These are phyloP conservation scores for Kodamaea kaohsiungensis DNA, from an alignment of 805 yeast species.

Conservation along the genomic window DNA sequence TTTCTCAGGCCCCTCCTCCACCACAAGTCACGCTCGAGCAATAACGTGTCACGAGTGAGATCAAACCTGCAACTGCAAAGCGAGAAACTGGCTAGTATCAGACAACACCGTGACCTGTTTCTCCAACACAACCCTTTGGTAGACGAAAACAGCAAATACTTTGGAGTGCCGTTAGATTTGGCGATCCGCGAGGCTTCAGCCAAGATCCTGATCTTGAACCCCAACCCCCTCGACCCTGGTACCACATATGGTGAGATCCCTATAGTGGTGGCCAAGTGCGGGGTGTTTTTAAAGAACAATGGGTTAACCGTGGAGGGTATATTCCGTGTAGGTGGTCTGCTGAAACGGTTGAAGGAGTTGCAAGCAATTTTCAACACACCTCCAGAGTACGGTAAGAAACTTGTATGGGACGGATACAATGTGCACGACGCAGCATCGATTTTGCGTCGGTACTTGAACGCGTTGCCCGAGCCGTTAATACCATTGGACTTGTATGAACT, in stretches of 20 bases:
- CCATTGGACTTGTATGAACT: conserved; percentile 74
- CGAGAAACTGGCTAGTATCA: conserved; percentile 32
- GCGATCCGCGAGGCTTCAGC: conserved; percentile 80
- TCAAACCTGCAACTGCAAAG: conserved; percentile 36
- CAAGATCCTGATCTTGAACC: conserved; percentile 61
- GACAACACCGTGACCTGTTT: conserved; percentile 54
- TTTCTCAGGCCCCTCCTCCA: conserved; percentile 48
- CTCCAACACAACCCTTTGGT: conserved; percentile 44
- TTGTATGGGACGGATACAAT: conserved; percentile 89
- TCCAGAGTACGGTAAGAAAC: conserved; percentile 85
- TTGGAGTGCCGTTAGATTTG: conserved; percentile 71
- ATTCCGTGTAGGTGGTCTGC: conserved; percentile 89
- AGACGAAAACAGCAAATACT: conserved; percentile 60
- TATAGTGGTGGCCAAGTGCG: conserved; percentile 93
- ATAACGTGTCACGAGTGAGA: conserved; percentile 41
- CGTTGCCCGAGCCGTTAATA: conserved; percentile 88
- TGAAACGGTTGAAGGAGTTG: conserved; percentile 81
- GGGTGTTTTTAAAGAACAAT: conserved; percentile 75
- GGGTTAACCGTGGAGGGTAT: conserved; percentile 86
- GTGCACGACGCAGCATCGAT: conserved; percentile 97
- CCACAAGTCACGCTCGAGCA: conserved; percentile 52
- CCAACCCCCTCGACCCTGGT: conserved; percentile 51
- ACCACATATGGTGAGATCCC: conserved; percentile 89
- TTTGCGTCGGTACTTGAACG: conserved; percentile 80
- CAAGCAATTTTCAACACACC: conserved; percentile 83